Evolutionary conservation across 1,284 basidiomycete species (phyloP).

Genomic region (Ceratobasidium sp.): DNA sequence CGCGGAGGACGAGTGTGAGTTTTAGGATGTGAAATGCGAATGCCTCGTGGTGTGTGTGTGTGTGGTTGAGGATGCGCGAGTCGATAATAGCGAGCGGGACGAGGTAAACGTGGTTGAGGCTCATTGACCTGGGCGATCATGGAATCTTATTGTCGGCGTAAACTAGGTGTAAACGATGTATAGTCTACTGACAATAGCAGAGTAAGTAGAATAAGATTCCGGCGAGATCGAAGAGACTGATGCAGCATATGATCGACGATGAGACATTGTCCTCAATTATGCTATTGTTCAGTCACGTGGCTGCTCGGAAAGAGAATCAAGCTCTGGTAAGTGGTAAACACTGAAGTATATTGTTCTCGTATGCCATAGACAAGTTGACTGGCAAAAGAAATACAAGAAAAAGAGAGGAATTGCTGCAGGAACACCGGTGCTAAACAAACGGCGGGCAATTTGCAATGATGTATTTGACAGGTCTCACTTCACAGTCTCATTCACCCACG

Average conservation of each 20-base stretch:
- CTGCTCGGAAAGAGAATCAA: no score
- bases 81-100: background rate
- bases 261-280: background rate
- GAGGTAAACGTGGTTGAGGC: constrained; percentile 7
- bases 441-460: constrained; percentile 30
- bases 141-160: constrained; percentile 23
- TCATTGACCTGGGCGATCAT: background rate
- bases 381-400: background rate
- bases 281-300: constrained; percentile 37
- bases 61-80: no score
- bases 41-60: no score
- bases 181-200: constrained; percentile 10
- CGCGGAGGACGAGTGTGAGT: no score
- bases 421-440: constrained; percentile 14
- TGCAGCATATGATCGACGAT: constrained; percentile 27
- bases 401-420: background rate
- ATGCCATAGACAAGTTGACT: no score
- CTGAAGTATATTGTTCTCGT: no score
- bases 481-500: constrained; percentile 32
- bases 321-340: no score
- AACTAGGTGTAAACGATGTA: no score
- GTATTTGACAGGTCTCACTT: constrained; percentile 2
- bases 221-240: constrained; percentile 20
- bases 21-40: no score
- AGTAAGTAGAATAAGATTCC: no score